Evolutionary conservation across 257 asterid species (phyloP), one percentile per base, ranked within the genome.

Genomic region (Vinca minor): DNA sequence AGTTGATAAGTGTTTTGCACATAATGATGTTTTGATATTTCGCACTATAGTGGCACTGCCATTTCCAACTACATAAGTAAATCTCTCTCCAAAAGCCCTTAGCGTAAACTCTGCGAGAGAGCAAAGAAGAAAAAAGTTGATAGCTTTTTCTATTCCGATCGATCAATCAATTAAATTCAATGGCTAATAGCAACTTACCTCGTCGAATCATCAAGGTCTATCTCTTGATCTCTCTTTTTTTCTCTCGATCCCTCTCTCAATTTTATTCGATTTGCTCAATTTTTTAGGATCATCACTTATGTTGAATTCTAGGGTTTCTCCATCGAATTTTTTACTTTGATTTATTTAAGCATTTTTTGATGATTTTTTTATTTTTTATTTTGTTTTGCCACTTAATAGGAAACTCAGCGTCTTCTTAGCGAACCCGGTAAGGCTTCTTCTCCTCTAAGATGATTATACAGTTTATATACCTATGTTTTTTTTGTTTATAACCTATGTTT

Each of bases 391-490:
- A 26, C 74, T 65, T 76, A 28, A 62, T 70, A 93, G 99, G 99
- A 93, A 79, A 93, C 97, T 67, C 97, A 93, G 79, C 96, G 99
- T 23, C 99, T 89, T 74, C 91, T 93, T 47, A 89, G 99, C 80
- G 97, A 93, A 72, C 99, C 99, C 65, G 99, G 98, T 93, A 75
- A 62, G 44, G 42, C 31, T 56, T 42, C 47, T 23, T 21, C 25
- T n/a, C n/a, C n/a, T n/a, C n/a, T n/a, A n/a, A n/a, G n/a, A n/a
- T n/a, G n/a, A n/a, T n/a, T n/a, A n/a, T n/a, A n/a, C n/a, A n/a
- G n/a, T n/a, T n/a, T n/a, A n/a, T n/a, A n/a, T n/a, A n/a, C n/a
- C n/a, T n/a, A n/a, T n/a, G n/a, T n/a, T n/a, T n/a, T n/a, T n/a
- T n/a, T n/a, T n/a, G n/a, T n/a, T n/a, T n/a, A n/a, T n/a, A n/a